Percentiles rank a stretch among this genome's conserved stretches.
phyloP scores from a whole-genome alignment of 2,329 filamentous ascomycete species.

The Aspergillus intermedius region DNA sequence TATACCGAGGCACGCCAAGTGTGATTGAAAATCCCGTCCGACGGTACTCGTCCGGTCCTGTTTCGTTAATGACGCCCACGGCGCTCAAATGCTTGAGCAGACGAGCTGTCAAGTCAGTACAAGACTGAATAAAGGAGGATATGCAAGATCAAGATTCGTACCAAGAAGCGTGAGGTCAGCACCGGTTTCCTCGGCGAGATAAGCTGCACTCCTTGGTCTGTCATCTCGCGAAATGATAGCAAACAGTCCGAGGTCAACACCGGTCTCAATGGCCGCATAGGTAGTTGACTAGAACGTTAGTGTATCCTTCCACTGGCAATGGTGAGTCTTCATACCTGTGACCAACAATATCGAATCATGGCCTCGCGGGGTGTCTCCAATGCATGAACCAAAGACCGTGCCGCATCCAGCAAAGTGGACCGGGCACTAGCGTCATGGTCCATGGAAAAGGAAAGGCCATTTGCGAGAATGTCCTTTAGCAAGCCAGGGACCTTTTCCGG shows the following conservation, averaged over 20 bases:
- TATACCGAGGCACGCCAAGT: conserved; percentile 17
- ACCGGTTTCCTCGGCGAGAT: conserved; percentile 15
- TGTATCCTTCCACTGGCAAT: not conserved
- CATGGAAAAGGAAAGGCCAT: conserved; percentile 5
- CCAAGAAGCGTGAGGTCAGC: conserved; percentile 14
- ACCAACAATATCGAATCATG: conserved; percentile 44
- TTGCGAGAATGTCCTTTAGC: conserved; percentile 5
- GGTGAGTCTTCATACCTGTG: conserved; percentile 22
- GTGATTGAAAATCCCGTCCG: conserved; percentile 26
- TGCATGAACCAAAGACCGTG: conserved; percentile 15
- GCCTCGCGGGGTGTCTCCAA: conserved; percentile 45
- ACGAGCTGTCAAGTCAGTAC: conserved; percentile 12
- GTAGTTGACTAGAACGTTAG: conserved; percentile 8
- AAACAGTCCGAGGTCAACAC: conserved; percentile 19
- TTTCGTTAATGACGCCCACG: conserved; percentile 30
- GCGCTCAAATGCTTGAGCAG: conserved; percentile 30
- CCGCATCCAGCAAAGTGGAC: conserved; percentile 10
- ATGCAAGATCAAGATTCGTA: conserved; percentile 3
- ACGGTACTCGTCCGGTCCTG: conserved; percentile 26
- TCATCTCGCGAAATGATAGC: conserved; percentile 14
- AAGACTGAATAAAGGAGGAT: not conserved
- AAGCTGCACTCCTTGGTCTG: conserved; percentile 13
- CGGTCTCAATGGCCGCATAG: conserved; percentile 18
- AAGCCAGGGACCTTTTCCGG: conserved; percentile 8
- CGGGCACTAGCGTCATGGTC: conserved; percentile 7